Percentiles rank a stretch among this genome's conserved stretches.
Conservation (phyloP, 2,329 filamentous ascomycete species). For the Trichoderma breve region DNA sequence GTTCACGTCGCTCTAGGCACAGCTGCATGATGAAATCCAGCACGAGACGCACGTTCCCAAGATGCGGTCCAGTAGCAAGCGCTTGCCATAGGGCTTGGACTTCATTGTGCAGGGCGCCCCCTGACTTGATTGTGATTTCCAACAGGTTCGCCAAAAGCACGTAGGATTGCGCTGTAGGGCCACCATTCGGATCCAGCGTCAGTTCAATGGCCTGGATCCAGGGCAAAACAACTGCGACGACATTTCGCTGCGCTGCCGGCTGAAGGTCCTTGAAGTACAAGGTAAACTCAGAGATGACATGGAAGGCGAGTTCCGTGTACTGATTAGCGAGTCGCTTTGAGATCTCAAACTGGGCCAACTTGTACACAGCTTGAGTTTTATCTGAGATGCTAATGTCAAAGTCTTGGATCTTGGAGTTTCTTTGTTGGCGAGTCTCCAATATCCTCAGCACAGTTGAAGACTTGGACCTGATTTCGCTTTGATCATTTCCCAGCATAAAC, state of each 20-base stretch:
- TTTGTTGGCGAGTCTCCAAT: slow-evolving; percentile 73
- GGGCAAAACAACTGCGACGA: slow-evolving; percentile 89
- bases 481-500: slow-evolving; percentile 89
- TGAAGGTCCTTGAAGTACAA: slow-evolving; percentile 87
- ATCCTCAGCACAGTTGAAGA: slow-evolving; percentile 77
- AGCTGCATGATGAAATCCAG: slow-evolving; percentile 95
- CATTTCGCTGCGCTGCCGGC: slow-evolving; percentile 81
- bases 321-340: slow-evolving; percentile 86
- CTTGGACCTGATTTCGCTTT: slow-evolving; percentile 84
- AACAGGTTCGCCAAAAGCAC: slow-evolving; percentile 92
- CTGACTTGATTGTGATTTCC: slow-evolving; percentile 92
- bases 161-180: slow-evolving; percentile 86
- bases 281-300: slow-evolving; percentile 94
- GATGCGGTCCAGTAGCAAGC: slow-evolving; percentile 86
- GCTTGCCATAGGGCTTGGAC: slow-evolving; percentile 98
- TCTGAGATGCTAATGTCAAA: slow-evolving; percentile 98
- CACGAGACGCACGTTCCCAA: slow-evolving; percentile 89
- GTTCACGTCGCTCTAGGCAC: slow-evolving; percentile 89
- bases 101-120: slow-evolving; percentile 86
- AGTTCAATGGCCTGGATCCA: slow-evolving; percentile 96
- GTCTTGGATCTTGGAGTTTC: slow-evolving; percentile 89
- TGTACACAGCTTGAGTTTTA: slow-evolving; percentile 97
- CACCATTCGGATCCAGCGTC: slow-evolving; percentile 86
- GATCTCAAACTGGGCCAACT: slow-evolving; percentile 94
- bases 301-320: slow-evolving; percentile 84